Conservation (phyloP, 139 green algal species). For the Ettlia oleoabundans region DNA sequence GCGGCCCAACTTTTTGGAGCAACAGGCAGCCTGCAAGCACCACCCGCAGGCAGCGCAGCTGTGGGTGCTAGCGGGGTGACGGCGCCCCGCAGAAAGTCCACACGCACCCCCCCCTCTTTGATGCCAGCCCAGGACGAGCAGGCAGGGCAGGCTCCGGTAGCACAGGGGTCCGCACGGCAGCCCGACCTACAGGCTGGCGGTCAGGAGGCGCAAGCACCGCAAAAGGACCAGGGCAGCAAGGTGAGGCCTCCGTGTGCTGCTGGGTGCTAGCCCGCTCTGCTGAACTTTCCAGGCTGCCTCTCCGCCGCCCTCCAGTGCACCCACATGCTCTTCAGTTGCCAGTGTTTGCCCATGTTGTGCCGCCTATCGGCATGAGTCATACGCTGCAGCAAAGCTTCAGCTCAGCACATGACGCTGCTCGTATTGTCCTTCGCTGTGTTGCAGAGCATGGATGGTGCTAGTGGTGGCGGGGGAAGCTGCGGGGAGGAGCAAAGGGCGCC, state of each 20-base stretch:
- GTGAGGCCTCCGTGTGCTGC: not conserved
- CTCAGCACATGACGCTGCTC: not conserved
- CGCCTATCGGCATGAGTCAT: no score
- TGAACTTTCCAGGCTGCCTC: not conserved
- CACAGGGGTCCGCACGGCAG: not conserved
- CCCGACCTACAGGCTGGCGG: not conserved
- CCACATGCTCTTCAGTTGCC: not conserved
- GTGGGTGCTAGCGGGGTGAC: not conserved
- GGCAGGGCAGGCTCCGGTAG: not conserved
- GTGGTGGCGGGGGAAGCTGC: not conserved
- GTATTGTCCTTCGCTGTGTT: not conserved
- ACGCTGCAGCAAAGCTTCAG: no score
- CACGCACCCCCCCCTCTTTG: not conserved
- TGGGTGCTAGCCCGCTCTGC: not conserved
- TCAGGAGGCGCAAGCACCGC: not conserved
- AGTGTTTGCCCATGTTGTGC: no score
- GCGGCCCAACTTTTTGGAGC: not conserved
- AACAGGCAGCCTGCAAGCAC: not conserved
- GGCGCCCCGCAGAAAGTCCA: not conserved
- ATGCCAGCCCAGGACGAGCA: not conserved
- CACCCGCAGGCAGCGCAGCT: not conserved
- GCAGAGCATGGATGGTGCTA: not conserved
- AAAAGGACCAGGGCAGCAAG: slow-evolving; percentile 1
- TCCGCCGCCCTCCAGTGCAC: not conserved
- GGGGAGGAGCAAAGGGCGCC: not conserved